phyloP scores from a whole-genome alignment of 73 alveolate genomes.

The Paramecium primaurelia region DNA sequence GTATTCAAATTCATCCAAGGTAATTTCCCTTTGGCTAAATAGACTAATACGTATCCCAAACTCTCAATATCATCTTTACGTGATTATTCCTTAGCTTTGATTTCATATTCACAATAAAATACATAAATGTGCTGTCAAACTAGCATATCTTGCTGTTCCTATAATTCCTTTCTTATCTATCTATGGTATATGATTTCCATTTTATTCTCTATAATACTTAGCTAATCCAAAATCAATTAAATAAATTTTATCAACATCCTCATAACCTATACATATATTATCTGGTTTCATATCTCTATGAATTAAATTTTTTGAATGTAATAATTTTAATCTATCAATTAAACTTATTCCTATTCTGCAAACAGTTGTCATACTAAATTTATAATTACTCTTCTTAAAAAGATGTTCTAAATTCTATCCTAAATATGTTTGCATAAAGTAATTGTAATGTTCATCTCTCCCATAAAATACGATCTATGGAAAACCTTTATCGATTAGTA shows the following conservation, averaged over 20 bases:
- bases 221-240: conserved; percentile 75
- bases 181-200: conserved; percentile 71
- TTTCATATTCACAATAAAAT: not conserved
- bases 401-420: conserved; percentile 12
- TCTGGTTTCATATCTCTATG: conserved; percentile 82
- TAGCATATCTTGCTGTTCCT: conserved; percentile 94
- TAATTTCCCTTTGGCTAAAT: conserved; percentile 61
- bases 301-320: conserved; percentile 67
- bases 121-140: conserved; percentile 91
- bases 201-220: conserved; percentile 68
- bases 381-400: not conserved
- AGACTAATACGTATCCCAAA: conserved; percentile 67
- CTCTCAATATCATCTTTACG: conserved; percentile 82
- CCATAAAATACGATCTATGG: conserved; percentile 34
- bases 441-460: conserved; percentile 30
- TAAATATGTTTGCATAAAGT: conserved; percentile 28
- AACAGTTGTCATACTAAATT: conserved; percentile 61
- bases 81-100: conserved; percentile 59
- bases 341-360: conserved; percentile 60
- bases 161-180: conserved; percentile 69
- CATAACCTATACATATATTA: conserved; percentile 71
- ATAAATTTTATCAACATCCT: conserved; percentile 59
- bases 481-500: not conserved
- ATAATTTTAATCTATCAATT: conserved; percentile 68
- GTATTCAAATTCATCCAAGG: conserved; percentile 72